Conservation (phyloP, 768 basidiomycete genomes). For the Piloderma croceum region DNA sequence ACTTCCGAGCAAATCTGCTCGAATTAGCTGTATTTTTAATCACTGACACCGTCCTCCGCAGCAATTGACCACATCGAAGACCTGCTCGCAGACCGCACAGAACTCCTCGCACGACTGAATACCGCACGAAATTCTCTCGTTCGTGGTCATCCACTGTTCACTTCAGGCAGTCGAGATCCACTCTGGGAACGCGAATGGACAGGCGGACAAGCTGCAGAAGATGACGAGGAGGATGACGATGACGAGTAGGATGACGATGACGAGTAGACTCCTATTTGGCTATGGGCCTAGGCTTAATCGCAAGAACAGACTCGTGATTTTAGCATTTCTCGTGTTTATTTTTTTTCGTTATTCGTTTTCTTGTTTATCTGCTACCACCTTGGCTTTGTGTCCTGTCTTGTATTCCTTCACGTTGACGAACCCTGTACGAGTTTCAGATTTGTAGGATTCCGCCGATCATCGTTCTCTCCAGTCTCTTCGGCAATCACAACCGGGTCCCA, state of each 20-base stretch:
- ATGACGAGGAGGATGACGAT: slow-evolving; percentile 40
- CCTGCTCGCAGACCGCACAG: slow-evolving; percentile 54
- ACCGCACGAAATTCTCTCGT: slow-evolving; percentile 54
- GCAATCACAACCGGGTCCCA: too few species aligned
- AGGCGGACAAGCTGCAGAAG: slow-evolving; percentile 55
- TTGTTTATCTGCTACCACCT: too few species aligned
- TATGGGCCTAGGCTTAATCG: too few species aligned
- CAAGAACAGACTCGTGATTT: too few species aligned
- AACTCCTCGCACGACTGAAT: slow-evolving; percentile 53
- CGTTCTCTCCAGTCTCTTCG: too few species aligned
- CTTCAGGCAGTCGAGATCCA: slow-evolving; percentile 29
- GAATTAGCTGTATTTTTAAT: slow-evolving; percentile 6
- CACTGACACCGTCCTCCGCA: slow-evolving; percentile 24
- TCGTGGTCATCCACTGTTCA: slow-evolving; percentile 53
- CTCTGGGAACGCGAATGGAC: slow-evolving; percentile 85
- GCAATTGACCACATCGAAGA: slow-evolving; percentile 82
- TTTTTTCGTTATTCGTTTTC: too few species aligned
- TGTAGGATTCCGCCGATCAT: too few species aligned
- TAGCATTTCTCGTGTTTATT: too few species aligned
- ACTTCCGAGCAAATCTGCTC: slow-evolving; percentile 3
- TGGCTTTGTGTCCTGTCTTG: too few species aligned
- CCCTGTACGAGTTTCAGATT: too few species aligned
- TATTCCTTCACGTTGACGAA: too few species aligned
- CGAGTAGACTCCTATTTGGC: too few species aligned
- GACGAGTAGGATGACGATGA: slow-evolving; percentile 38